These are phyloP conservation scores for Coprinellus micaceus DNA, from an alignment of 768 basidiomycete genomes.

Conservation along the genomic window DNA sequence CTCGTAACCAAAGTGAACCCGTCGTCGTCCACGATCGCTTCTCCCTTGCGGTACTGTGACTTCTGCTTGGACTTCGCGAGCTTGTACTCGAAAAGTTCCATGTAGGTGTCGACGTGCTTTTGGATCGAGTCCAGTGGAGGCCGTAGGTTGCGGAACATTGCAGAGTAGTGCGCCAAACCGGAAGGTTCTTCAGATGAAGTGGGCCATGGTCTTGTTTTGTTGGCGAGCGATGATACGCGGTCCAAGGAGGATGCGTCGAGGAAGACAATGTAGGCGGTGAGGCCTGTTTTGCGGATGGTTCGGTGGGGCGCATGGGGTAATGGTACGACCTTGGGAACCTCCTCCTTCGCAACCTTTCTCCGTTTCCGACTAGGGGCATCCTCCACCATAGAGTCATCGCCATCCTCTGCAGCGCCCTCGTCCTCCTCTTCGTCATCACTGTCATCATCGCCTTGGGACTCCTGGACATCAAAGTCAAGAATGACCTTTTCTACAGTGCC, in stretches of 20 bases:
- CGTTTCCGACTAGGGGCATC: slow-evolving; percentile 26
- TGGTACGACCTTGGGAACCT: slow-evolving; percentile 50
- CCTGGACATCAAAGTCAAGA: slow-evolving; percentile 11
- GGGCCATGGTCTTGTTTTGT: slow-evolving; percentile 65
- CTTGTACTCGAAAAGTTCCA: slow-evolving; percentile 75
- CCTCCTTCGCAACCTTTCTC: slow-evolving; percentile 35
- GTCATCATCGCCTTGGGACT: not conserved
- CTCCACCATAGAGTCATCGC: not conserved
- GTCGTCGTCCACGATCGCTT: slow-evolving; percentile 89
- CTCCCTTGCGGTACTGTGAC: slow-evolving; percentile 73
- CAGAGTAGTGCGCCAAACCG: slow-evolving; percentile 70
- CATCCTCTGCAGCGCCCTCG: slow-evolving; percentile 21
- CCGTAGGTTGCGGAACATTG: slow-evolving; percentile 61
- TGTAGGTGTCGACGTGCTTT: slow-evolving; percentile 75
- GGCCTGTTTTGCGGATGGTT: slow-evolving; percentile 56
- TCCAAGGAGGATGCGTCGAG: slow-evolving; percentile 71
- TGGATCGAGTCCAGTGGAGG: slow-evolving; percentile 73
- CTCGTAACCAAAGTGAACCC: slow-evolving; percentile 94
- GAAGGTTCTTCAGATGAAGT: slow-evolving; percentile 51
- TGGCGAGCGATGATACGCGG: slow-evolving; percentile 53
- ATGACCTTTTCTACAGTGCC: slow-evolving; percentile 20
- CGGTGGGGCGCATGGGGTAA: slow-evolving; percentile 56
- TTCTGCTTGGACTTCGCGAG: slow-evolving; percentile 56
- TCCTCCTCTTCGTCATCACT: slow-evolving; percentile 36
- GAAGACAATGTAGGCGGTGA: slow-evolving; percentile 65